phyloP scores from a whole-genome alignment of 495 filamentous ascomycete species.

The Polyplosphaeria fusca region DNA sequence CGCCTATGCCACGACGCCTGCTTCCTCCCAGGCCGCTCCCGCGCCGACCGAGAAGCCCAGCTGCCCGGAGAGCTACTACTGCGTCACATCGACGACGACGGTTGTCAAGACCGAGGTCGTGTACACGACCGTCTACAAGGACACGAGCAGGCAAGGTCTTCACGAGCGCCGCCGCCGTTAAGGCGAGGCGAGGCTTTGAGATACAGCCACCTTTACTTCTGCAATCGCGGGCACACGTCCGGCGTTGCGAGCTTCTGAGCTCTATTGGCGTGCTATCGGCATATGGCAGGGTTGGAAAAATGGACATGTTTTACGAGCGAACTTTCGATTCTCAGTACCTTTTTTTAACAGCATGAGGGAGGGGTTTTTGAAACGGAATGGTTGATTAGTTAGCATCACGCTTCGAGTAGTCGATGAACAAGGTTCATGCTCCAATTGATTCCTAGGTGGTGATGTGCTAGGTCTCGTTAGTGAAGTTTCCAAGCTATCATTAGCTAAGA shows the following conservation, averaged over 20 bases:
- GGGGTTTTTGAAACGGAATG: no score
- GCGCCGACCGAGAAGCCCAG: slow-evolving; percentile 9
- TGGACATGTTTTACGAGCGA: not conserved
- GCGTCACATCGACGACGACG: slow-evolving; percentile 8
- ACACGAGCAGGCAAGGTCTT: not conserved
- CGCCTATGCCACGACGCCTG: not conserved
- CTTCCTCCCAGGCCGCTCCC: slow-evolving; percentile 8
- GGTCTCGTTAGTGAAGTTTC: no score
- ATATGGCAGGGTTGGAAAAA: not conserved
- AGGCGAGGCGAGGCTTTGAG: not conserved
- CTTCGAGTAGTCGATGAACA: no score
- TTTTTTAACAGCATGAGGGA: no score
- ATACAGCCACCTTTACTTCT: not conserved
- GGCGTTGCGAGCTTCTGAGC: not conserved
- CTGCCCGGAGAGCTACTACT: slow-evolving; percentile 13
- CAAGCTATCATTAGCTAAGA: no score
- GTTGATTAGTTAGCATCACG: no score
- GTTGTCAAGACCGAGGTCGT: slow-evolving; percentile 19
- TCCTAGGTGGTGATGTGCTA: no score
- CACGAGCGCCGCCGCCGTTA: not conserved
- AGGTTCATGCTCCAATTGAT: no score
- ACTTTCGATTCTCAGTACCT: not conserved
- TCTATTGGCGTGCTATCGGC: not conserved
- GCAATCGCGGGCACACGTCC: not conserved
- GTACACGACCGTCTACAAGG: slow-evolving; percentile 14